Conservation (phyloP, 768 basidiomycete genomes). For the Boletales sp. region DNA sequence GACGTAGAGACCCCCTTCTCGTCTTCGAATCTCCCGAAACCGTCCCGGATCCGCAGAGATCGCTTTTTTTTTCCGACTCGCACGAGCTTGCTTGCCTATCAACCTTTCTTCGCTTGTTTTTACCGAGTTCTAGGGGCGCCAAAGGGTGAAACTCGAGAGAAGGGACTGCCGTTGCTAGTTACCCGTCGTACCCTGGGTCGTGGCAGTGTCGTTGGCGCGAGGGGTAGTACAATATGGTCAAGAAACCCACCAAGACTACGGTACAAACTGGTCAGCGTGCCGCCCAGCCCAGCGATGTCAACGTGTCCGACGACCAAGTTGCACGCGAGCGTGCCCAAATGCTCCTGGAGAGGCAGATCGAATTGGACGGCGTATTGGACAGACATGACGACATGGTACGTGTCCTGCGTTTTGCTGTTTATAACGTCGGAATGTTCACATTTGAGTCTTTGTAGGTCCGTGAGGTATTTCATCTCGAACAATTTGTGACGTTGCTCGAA, state of each 20-base stretch:
- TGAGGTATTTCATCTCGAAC: conserved; percentile 86
- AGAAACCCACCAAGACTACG: conserved; percentile 17
- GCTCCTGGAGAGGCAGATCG: conserved; percentile 55
- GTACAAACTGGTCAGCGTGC: neutral
- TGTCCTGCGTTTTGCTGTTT: conserved; percentile 13
- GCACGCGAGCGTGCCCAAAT: conserved; percentile 40
- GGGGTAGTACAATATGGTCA: conserved; percentile 14
- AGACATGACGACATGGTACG: conserved; percentile 74
- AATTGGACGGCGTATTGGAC: conserved; percentile 57
- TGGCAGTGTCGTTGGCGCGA: conserved; percentile 5
- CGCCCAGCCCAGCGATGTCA: neutral
- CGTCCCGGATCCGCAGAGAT: conserved; percentile 66
- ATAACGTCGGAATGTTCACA: neutral
- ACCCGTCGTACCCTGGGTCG: neutral
- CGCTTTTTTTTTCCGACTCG: conserved; percentile 26
- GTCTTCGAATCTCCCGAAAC: conserved; percentile 63
- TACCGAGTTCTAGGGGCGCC: neutral
- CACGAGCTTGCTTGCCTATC: neutral
- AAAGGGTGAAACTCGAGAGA: neutral
- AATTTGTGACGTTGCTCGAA: conserved; percentile 68
- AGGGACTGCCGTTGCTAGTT: neutral
- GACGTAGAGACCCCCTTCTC: neutral
- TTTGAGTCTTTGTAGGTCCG: conserved; percentile 50
- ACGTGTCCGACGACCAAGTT: conserved; percentile 21
- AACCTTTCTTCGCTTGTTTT: neutral